Percentiles rank a stretch among this genome's conserved stretches.
These are phyloP conservation scores for Abrus precatorius DNA, from an alignment of 306 rosid species.

Conservation along the genomic window DNA sequence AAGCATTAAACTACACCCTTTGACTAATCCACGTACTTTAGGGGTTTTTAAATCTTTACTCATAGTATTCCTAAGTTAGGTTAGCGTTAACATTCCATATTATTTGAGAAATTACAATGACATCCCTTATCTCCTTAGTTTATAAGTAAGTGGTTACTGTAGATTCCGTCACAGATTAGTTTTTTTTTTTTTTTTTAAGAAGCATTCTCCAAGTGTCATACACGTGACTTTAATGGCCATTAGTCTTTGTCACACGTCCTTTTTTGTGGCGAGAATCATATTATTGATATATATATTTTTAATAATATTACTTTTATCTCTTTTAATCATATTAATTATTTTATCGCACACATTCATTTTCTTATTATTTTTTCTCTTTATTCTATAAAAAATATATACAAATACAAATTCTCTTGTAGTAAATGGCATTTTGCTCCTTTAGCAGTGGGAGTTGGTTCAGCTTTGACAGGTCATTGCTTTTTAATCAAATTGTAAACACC, in stretches of 20 bases:
- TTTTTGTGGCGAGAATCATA: background rate
- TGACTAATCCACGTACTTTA: background rate
- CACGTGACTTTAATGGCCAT: constrained; percentile 24
- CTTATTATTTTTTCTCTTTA: too few species aligned
- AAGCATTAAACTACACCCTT: background rate
- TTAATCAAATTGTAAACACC: background rate
- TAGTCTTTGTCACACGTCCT: background rate
- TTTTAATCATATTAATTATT: too few species aligned
- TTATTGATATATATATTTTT: too few species aligned
- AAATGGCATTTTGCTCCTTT: constrained; percentile 21
- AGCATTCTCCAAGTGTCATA: constrained; percentile 5
- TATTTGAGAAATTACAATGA: constrained; percentile 9
- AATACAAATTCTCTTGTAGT: background rate
- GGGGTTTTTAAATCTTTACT: background rate
- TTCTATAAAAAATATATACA: too few species aligned
- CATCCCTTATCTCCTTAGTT: background rate
- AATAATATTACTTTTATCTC: too few species aligned
- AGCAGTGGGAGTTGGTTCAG: background rate
- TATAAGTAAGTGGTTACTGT: constrained; percentile 5
- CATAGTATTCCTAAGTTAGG: background rate
- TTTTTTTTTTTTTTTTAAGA: background rate
- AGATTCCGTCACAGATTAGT: constrained; percentile 12
- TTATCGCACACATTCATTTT: too few species aligned
- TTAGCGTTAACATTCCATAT: background rate
- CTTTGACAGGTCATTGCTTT: background rate